Conservation (phyloP, 2,329 filamentous ascomycete species). For the Pseudocercospora crystallina region DNA sequence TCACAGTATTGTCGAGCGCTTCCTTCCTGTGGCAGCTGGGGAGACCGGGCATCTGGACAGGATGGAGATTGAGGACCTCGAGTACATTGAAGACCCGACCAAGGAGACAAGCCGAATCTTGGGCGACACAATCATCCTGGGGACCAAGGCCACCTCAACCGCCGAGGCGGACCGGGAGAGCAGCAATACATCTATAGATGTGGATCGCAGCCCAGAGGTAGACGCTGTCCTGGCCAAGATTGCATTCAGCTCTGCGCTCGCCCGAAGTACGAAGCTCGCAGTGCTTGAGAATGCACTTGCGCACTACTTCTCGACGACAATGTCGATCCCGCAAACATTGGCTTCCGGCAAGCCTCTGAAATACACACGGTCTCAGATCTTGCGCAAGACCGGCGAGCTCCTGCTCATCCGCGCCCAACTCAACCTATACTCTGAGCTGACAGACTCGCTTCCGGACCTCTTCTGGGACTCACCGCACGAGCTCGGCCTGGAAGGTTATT, state of each 20-base stretch:
- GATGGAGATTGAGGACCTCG: constrained; percentile 84
- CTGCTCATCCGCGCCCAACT: constrained; percentile 85
- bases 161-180: constrained; percentile 7
- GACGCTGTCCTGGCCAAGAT: constrained; percentile 83
- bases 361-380: constrained; percentile 73
- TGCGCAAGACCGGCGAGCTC: constrained; percentile 91
- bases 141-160: constrained; percentile 59
- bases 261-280: constrained; percentile 88
- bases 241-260: constrained; percentile 91
- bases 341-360: constrained; percentile 64
- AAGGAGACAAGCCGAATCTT: constrained; percentile 75
- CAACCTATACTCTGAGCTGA: constrained; percentile 95
- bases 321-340: constrained; percentile 75
- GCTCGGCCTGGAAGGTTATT: constrained; percentile 88
- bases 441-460: constrained; percentile 89
- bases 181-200: background rate
- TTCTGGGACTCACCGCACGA: constrained; percentile 95
- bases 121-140: constrained; percentile 85
- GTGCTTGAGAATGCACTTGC: constrained; percentile 81
- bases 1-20: constrained; percentile 65
- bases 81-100: constrained; percentile 74
- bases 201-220: constrained; percentile 31
- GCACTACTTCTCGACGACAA: constrained; percentile 83
- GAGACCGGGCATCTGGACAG: constrained; percentile 69
- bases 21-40: constrained; percentile 69